Conservation (phyloP, 2,329 filamentous ascomycete species). For the Rosellinia necatrix region DNA sequence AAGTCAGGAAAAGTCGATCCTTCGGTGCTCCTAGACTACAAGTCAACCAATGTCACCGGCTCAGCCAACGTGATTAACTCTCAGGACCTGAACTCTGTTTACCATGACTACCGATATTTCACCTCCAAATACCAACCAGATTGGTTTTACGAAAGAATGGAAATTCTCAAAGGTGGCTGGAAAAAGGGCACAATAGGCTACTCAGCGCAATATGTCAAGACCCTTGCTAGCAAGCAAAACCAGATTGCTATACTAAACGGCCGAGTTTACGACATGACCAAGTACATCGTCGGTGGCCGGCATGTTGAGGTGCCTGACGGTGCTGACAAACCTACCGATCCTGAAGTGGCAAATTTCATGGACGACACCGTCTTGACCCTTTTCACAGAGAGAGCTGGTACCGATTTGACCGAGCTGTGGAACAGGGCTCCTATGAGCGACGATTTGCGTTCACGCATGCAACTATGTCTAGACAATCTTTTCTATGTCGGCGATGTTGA, state of each 20-base stretch:
- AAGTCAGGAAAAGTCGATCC: slow-evolving; percentile 66
- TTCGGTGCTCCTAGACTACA: slow-evolving; percentile 84
- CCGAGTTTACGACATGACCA: slow-evolving; percentile 86
- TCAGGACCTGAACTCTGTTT: slow-evolving; percentile 74
- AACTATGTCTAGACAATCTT: slow-evolving; percentile 85
- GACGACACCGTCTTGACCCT: slow-evolving; percentile 71
- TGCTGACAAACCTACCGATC: slow-evolving; percentile 48
- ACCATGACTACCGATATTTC: slow-evolving; percentile 90
- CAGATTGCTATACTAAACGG: slow-evolving; percentile 78
- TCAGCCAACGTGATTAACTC: slow-evolving; percentile 66
- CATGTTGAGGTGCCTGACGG: slow-evolving; percentile 62
- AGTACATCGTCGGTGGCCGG: slow-evolving; percentile 78
- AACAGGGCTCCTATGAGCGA: slow-evolving; percentile 66
- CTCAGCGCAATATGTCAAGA: slow-evolving; percentile 75
- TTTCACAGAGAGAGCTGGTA: slow-evolving; percentile 75
- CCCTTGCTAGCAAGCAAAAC: slow-evolving; percentile 64
- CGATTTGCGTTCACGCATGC: slow-evolving; percentile 68
- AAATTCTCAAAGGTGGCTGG: slow-evolving; percentile 75
- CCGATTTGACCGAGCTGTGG: slow-evolving; percentile 85
- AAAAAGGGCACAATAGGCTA: slow-evolving; percentile 89
- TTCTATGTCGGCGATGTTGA: slow-evolving; percentile 94
- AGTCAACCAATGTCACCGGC: slow-evolving; percentile 73
- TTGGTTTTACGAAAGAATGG: slow-evolving; percentile 92
- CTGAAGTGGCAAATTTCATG: slow-evolving; percentile 78
- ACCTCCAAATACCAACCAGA: slow-evolving; percentile 82